These are phyloP conservation scores for Podila horticola DNA, from an alignment of 192 early-diverging fungal species.

Conservation along the genomic window DNA sequence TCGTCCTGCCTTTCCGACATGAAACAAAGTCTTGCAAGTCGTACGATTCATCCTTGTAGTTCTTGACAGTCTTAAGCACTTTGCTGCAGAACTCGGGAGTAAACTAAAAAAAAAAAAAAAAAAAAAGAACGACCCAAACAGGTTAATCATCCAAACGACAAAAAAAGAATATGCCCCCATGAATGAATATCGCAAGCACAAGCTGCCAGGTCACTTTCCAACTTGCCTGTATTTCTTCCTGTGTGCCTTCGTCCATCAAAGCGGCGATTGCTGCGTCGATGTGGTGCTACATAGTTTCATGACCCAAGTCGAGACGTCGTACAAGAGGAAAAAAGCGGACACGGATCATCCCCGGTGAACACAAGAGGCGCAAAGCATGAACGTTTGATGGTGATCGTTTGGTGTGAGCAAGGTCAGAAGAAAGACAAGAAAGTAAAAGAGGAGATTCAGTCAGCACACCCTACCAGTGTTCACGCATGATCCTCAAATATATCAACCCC, in stretches of 20 bases:
- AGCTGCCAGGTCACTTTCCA: background rate
- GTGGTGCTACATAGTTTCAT: conserved; percentile 13
- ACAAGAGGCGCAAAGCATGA: too few relatives aligned
- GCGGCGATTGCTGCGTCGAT: conserved; percentile 33
- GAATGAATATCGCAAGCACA: background rate
- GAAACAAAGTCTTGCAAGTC: background rate
- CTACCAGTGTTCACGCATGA: too few relatives aligned
- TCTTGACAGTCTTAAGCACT: conserved; percentile 38
- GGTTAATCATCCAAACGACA: background rate
- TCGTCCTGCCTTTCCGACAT: too few relatives aligned
- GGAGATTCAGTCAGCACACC: too few relatives aligned
- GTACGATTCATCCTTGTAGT: conserved; percentile 44
- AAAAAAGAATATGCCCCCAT: background rate
- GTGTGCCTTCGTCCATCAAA: conserved; percentile 29
- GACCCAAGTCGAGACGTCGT: background rate
- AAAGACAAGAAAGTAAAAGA: too few relatives aligned
- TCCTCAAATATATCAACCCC: too few relatives aligned
- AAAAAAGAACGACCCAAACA: background rate
- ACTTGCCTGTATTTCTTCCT: conserved; percentile 41
- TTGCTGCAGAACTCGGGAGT: conserved; percentile 33
- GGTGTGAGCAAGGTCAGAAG: too few relatives aligned
- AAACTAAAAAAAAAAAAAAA: conserved; percentile 16
- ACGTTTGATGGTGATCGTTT: too few relatives aligned
- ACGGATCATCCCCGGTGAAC: too few relatives aligned
- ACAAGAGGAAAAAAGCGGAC: too few relatives aligned